These are phyloP conservation scores for Erythrobasidium hasegawianum DNA, from an alignment of 1,284 basidiomycete species.

Conservation along the genomic window DNA sequence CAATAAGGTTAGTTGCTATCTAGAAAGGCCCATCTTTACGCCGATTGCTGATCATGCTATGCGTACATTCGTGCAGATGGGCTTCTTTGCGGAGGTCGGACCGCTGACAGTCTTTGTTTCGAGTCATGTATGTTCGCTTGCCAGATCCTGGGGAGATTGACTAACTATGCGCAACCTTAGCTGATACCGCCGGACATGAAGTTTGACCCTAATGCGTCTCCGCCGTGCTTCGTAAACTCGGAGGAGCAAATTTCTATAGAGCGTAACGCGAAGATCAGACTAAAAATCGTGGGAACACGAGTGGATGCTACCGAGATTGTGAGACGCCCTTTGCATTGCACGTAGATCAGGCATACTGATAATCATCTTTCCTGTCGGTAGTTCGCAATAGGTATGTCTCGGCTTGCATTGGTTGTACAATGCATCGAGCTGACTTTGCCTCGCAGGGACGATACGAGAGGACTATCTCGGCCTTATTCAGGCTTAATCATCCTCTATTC, in stretches of 20 bases:
- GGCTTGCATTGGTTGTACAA: not conserved
- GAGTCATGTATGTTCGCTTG: conserved; percentile 67
- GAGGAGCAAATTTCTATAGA: conserved; percentile 58
- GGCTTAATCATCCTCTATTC: conserved; percentile 9
- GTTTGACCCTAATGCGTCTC: conserved; percentile 88
- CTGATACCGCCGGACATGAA: conserved; percentile 87
- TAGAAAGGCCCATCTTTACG: not conserved
- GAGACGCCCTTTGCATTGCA: not conserved
- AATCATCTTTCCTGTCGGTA: not conserved
- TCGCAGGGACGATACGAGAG: conserved; percentile 32
- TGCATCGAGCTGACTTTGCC: not conserved
- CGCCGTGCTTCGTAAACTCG: conserved; percentile 60
- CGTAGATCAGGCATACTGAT: not conserved
- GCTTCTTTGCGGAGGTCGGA: conserved; percentile 94
- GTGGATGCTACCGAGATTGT: conserved; percentile 92
- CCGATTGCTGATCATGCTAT: not conserved
- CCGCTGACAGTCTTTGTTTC: conserved; percentile 89
- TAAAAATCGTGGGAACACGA: conserved; percentile 95
- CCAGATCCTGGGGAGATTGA: not conserved
- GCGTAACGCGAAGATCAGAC: conserved; percentile 83
- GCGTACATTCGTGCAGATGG: conserved; percentile 64
- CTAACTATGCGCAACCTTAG: conserved; percentile 52
- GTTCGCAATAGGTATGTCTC: conserved; percentile 30
- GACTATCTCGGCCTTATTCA: conserved; percentile 33
- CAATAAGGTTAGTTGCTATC: conserved; percentile 67